Evolutionary conservation across 768 basidiomycete genomes (phyloP).

Genomic region (Trametes cingulata): DNA sequence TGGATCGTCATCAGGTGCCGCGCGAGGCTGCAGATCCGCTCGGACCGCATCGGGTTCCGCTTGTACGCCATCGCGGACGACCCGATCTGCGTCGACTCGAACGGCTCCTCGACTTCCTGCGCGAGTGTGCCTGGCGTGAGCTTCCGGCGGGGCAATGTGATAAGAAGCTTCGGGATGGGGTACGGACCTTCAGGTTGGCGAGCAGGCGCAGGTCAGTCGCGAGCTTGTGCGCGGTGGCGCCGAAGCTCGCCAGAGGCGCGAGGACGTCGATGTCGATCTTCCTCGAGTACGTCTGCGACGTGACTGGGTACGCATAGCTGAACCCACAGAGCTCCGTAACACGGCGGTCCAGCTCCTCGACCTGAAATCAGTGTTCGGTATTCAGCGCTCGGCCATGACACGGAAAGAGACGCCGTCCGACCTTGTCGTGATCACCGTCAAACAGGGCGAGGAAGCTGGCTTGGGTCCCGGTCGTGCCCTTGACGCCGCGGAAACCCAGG

Average conservation of each 20-base stretch:
- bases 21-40: conserved; percentile 95
- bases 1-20: conserved; percentile 95
- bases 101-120: conserved; percentile 97
- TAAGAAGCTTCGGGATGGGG: neutral
- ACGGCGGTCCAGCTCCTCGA: conserved; percentile 82
- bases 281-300: conserved; percentile 97
- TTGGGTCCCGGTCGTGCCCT: conserved; percentile 99
- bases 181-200: conserved; percentile 82
- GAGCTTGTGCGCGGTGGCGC: conserved; percentile 97
- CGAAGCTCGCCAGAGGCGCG: conserved; percentile 84
- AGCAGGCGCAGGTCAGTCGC: conserved; percentile 93
- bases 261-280: conserved; percentile 96
- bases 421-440: conserved; percentile 93
- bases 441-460: conserved; percentile 94
- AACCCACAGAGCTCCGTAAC: conserved; percentile 94
- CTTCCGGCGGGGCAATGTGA: neutral
- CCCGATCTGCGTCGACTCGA: conserved; percentile 98
- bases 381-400: neutral
- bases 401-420: conserved; percentile 25
- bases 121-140: neutral
- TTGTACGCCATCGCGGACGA: conserved; percentile 99
- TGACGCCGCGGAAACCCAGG: conserved; percentile 95
- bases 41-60: conserved; percentile 98
- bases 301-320: conserved; percentile 93
- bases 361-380: conserved; percentile 46